These are phyloP conservation scores for Trypanosoma congolense DNA, from an alignment of 208 protist genomes.

Conservation along the genomic window DNA sequence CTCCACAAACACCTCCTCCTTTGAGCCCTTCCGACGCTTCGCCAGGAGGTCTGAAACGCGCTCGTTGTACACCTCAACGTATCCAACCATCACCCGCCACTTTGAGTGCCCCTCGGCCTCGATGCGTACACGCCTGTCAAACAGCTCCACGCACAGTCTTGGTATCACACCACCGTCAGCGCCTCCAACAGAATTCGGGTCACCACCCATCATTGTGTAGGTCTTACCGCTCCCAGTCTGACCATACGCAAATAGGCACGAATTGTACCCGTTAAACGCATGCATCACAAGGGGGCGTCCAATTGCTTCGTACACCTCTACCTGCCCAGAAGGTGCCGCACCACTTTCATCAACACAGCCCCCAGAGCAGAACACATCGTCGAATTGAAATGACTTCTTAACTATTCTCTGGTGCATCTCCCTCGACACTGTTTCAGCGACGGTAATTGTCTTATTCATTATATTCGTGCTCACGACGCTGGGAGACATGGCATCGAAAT, in stretches of 20 bases:
- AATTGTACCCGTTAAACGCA: slow-evolving; percentile 84
- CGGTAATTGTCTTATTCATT: neutral
- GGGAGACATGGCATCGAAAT: neutral
- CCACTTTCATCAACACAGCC: neutral
- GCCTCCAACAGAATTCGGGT: no score
- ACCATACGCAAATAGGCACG: slow-evolving; percentile 86
- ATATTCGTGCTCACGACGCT: neutral
- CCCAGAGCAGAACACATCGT: neutral
- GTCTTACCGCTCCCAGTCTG: slow-evolving; percentile 88
- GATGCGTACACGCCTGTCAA: no score
- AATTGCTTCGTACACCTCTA: slow-evolving; percentile 63
- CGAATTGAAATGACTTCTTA: neutral
- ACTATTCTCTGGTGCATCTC: neutral
- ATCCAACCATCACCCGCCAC: slow-evolving; percentile 63
- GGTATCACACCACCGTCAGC: no score
- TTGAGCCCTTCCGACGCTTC: slow-evolving; percentile 42
- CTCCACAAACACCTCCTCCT: slow-evolving; percentile 62
- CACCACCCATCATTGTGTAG: slow-evolving; percentile 75
- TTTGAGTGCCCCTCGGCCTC: slow-evolving; percentile 62
- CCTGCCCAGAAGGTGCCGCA: slow-evolving; percentile 20
- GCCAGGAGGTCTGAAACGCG: slow-evolving; percentile 74
- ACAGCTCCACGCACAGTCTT: no score
- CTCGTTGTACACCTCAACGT: slow-evolving; percentile 90
- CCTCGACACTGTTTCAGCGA: neutral
- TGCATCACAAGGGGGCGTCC: slow-evolving; percentile 75